Conservation (phyloP, 1,284 basidiomycete genomes). For the Coniferiporia sulphurascens region DNA sequence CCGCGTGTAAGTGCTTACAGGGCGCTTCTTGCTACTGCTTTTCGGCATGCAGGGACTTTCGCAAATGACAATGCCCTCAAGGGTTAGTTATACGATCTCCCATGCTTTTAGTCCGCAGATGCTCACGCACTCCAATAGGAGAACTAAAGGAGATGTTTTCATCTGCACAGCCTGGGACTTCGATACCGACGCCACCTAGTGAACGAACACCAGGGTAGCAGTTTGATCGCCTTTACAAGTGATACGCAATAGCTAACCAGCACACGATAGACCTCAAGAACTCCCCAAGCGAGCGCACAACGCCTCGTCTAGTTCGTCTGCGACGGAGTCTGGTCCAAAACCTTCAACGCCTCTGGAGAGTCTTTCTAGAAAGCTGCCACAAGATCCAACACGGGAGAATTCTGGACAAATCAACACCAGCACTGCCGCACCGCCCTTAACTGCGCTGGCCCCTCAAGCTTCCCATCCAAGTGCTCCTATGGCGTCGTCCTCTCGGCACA, state of each 20-base stretch:
- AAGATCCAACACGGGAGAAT: too few relatives aligned
- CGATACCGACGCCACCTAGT: not conserved
- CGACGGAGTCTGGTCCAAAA: not conserved
- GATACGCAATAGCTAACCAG: not conserved
- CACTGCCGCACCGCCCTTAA: not conserved
- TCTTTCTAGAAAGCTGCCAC: too few relatives aligned
- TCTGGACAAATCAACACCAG: not conserved
- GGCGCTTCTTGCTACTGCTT: not conserved
- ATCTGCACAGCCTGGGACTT: not conserved
- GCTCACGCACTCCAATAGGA: not conserved
- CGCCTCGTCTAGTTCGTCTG: not conserved
- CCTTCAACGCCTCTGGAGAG: too few relatives aligned
- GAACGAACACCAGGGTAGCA: not conserved
- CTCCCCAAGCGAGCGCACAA: too few relatives aligned
- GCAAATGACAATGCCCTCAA: not conserved
- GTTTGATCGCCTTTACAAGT: not conserved
- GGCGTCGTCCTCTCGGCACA: not conserved
- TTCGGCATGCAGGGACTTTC: not conserved
- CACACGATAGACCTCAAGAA: too few relatives aligned
- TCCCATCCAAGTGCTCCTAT: not conserved
- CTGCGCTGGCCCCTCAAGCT: not conserved
- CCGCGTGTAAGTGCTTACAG: slow-evolving; percentile 4
- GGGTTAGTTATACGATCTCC: not conserved
- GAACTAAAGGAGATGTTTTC: slow-evolving; percentile 9
- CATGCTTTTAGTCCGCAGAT: not conserved